Evolutionary conservation across 805 yeast species (phyloP).

Genomic region (Osmozyma mogii): DNA sequence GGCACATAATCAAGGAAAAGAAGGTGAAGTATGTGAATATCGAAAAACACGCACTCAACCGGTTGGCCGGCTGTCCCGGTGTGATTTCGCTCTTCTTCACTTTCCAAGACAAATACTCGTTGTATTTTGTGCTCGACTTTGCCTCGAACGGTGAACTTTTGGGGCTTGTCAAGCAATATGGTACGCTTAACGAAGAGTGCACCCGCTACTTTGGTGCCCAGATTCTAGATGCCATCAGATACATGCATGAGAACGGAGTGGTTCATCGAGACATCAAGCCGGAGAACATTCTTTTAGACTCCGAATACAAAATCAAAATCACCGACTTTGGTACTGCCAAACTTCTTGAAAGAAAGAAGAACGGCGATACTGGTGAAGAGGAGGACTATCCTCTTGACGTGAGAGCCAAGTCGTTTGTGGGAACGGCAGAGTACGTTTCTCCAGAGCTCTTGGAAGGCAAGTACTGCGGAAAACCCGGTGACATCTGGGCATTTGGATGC

Average conservation of each 20-base stretch:
- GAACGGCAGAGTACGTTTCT: constrained; percentile 79
- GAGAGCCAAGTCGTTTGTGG: constrained; percentile 74
- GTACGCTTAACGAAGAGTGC: constrained; percentile 65
- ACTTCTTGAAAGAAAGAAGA: constrained; percentile 46
- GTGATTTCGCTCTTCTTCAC: constrained; percentile 66
- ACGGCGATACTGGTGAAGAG: constrained; percentile 19
- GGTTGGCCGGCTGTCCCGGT: constrained; percentile 54
- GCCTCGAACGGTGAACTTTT: constrained; percentile 76
- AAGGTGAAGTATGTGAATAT: constrained; percentile 80
- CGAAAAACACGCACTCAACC: constrained; percentile 71
- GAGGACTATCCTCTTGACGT: constrained; percentile 58
- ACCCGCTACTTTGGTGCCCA: constrained; percentile 66
- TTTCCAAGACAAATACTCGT: constrained; percentile 66
- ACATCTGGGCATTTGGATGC: constrained; percentile 58
- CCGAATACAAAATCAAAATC: constrained; percentile 51
- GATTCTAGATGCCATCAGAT: constrained; percentile 62
- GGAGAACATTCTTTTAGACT: constrained; percentile 65
- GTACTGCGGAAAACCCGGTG: constrained; percentile 55
- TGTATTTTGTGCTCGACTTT: constrained; percentile 70
- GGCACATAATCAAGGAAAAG: constrained; percentile 72
- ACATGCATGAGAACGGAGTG: constrained; percentile 68
- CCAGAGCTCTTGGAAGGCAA: constrained; percentile 74
- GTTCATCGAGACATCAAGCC: constrained; percentile 81
- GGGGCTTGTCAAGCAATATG: constrained; percentile 56
- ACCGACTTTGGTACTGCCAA: constrained; percentile 87